Base-by-base conservation (phyloP, 2,329 filamentous ascomycete genomes). In the Hypoxylon sp. region DNA sequence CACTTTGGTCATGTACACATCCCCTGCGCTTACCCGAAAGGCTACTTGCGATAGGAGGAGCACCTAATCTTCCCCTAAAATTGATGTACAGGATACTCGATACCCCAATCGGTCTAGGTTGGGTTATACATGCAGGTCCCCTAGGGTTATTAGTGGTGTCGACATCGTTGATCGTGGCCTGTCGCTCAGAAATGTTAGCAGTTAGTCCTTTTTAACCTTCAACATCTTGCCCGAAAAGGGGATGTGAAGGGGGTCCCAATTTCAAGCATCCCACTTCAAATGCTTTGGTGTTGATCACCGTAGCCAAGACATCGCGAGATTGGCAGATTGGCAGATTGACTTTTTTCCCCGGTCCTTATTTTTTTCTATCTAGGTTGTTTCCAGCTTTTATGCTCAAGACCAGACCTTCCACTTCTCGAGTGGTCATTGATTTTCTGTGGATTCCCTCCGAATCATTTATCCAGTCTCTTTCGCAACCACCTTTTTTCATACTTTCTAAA, bases 231-330 rank as follows among this genome's bases (percentile, higher is more conserved):
- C 51, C 43, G 16, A 45, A 54, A 51, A 50, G 47, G 51, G 51
- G 26, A 46, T 17, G 25, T 29, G 45, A 54, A 38, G 54, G 55
- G 55, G 51, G 41, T 34, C 20, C 34, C 37, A 55, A 55, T 58
- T 58, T 58, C 46, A 43, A 51, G 38, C 25, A 51, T 58, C 40
- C 49, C 49, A 46, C 49, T 53, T 46, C 21, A 44, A 42, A 25
- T 34, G 40, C 51, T 55, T 47, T 49, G 55, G 55, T 55, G 51
- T 58, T 58, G 55, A 58, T 58, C 55, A 55, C 51, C 51, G 30
- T 9, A 16, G 38, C 55, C 55, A 51, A 55, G 47, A 55, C 44
- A 55, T 58, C 55, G 51, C 51, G 55, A 58, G 31, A 57, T 57
- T 52, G 31, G 35, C n/a, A n/a, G n/a, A n/a, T n/a, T n/a, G n/a